phyloP scores from a whole-genome alignment of 345 rosid genomes.

The Pistacia integerrima region DNA sequence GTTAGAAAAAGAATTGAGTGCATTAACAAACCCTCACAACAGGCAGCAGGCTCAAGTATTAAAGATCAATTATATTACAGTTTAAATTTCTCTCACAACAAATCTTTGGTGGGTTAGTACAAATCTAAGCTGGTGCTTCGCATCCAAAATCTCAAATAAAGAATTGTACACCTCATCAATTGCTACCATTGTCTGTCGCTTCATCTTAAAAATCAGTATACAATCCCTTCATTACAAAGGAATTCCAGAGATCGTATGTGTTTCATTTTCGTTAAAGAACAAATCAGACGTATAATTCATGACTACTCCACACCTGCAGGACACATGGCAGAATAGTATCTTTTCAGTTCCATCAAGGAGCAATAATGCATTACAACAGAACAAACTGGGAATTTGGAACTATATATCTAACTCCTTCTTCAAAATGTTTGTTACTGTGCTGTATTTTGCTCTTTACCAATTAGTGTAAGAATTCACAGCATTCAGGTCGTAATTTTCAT shows the following conservation, averaged over 20 bases:
- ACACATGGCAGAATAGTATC: neutral
- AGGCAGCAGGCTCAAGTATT: neutral
- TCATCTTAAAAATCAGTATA: neutral
- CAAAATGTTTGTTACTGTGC: neutral
- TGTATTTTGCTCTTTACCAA: neutral
- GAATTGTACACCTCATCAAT: constrained; percentile 1
- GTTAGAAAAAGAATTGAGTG: constrained; percentile 9
- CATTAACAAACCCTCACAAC: neutral
- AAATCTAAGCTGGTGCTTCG: neutral
- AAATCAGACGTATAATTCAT: neutral
- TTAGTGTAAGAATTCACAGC: neutral
- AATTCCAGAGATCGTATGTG: neutral
- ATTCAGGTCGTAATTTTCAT: neutral
- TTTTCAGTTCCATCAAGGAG: constrained; percentile 4
- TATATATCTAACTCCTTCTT: neutral
- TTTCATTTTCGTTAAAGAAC: constrained; percentile 1
- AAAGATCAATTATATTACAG: neutral
- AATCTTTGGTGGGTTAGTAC: constrained; percentile 13
- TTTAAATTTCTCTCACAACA: constrained; percentile 11
- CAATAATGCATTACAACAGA: neutral
- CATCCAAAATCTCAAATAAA: neutral
- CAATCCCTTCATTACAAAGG: constrained; percentile 12
- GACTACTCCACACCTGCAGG: constrained; percentile 25
- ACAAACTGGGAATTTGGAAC: neutral
- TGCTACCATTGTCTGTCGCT: neutral